These are phyloP conservation scores for Aethionema arabicum DNA, from an alignment of 345 rosid species.

Conservation along the genomic window DNA sequence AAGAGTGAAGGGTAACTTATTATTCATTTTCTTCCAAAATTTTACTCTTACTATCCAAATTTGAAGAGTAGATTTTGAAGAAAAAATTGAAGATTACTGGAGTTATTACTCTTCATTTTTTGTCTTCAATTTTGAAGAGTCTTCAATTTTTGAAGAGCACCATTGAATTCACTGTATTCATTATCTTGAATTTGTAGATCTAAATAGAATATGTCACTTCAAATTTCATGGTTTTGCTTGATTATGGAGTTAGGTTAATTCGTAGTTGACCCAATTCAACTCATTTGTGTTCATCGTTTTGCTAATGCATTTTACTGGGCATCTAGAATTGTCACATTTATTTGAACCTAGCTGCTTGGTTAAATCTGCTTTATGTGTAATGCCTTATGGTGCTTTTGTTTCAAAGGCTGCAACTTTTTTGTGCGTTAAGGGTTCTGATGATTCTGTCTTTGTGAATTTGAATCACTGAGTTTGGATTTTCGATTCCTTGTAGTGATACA, in stretches of 20 bases:
- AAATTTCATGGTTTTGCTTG: not conserved
- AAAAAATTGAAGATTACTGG: too few species aligned
- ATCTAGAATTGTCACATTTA: too few species aligned
- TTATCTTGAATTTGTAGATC: not conserved
- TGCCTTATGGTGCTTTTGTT: not conserved
- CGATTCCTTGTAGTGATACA: slow-evolving; percentile 62
- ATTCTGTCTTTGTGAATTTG: not conserved
- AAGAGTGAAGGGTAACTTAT: too few species aligned
- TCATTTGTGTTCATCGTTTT: not conserved
- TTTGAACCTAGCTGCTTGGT: too few species aligned
- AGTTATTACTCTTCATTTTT: too few species aligned
- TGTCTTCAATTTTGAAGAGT: too few species aligned
- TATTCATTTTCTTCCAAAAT: too few species aligned
- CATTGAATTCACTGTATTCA: too few species aligned
- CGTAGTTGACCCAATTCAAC: not conserved
- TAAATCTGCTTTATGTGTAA: not conserved
- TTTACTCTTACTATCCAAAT: too few species aligned
- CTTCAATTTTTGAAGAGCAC: too few species aligned
- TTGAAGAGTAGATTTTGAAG: too few species aligned
- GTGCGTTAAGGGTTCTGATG: not conserved
- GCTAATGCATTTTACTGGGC: not conserved
- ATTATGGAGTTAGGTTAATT: not conserved
- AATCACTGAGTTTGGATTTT: not conserved
- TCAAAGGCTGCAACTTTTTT: not conserved
- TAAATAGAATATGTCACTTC: not conserved